Evolutionary conservation across 1,284 basidiomycete species (phyloP), one percentile per base, ranked within the genome.

Genomic region (Pascua guehoae): DNA sequence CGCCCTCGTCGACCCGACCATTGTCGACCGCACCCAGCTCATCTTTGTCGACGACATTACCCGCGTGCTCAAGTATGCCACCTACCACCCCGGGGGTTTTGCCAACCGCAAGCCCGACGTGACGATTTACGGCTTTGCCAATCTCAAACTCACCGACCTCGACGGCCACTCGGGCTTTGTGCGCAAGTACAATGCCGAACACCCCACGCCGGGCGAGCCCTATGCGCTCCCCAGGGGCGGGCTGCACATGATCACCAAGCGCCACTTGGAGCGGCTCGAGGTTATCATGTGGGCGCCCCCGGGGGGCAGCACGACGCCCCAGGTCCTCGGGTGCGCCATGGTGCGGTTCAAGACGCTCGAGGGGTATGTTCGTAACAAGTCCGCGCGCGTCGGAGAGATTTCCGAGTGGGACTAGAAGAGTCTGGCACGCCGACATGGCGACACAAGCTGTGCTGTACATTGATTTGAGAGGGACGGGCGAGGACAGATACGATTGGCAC

Each of bases 361-460:
- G 5, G 41, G 41, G 38, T 49, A 49, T 38, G 15, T 40, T 38
- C 47, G 47, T 38, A 40, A 49, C 38, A 7, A 17, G 37, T 40
- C 41, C 14, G 38, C 39, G 17, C 24, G 24, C 24, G 24, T 32
- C 4, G 16, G 17, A 4, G 47, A 49, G 47, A 49, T 49, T 18
- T n/a, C n/a, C 17, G 47, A 49, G 47, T 49, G 47, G 47, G 47
- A 49, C 45, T 47, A 32, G 24, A 7, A 32, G 24, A 32, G 24
- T 4, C 24, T 3, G 24, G 24, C 4, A 32, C 24, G 7, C 24
- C 24, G 24, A 7, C 24, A 32, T 7, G 24, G 24, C 3, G 24
- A 32, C 7, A n/a, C n/a, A n/a, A n/a, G 24, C 24, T 32, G 24
- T 32, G 24, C 24, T 32, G 24, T 7, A 32, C 24, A 32, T 32